Evolutionary conservation across 23 red algal genomes (phyloP).

Genomic region (Gracilaria caudata): DNA sequence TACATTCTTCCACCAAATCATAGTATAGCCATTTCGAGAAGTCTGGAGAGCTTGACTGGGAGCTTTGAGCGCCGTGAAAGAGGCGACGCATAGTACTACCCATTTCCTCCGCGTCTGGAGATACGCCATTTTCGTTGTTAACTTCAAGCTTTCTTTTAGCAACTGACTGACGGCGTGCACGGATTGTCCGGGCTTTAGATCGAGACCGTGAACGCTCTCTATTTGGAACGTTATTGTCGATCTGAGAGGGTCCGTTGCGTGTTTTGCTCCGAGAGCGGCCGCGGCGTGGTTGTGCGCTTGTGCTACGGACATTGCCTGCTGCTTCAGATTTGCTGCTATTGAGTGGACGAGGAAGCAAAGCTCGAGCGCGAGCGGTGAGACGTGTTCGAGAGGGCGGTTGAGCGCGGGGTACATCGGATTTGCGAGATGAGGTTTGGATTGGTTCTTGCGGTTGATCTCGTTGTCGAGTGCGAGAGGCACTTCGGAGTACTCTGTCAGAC

Average conservation of each 20-base stretch:
- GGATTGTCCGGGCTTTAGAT: neutral
- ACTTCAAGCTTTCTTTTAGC: neutral
- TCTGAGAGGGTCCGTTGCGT: neutral
- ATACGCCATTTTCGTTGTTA: neutral
- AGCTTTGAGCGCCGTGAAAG: neutral
- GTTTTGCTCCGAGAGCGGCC: neutral
- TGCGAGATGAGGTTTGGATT: neutral
- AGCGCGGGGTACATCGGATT: neutral
- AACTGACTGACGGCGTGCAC: neutral
- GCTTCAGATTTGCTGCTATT: neutral
- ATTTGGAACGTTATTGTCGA: neutral
- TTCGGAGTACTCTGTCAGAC: constrained; percentile 33
- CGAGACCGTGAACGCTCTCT: neutral
- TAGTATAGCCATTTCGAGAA: neutral
- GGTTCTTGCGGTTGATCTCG: constrained; percentile 19
- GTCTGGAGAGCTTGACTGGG: constrained; percentile 23
- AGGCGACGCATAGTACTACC: constrained; percentile 23
- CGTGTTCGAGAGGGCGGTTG: neutral
- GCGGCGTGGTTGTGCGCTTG: neutral
- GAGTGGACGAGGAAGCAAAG: constrained; percentile 5
- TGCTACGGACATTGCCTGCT: neutral
- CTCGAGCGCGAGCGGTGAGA: constrained; percentile 4
- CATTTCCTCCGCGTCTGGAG: neutral
- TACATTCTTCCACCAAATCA: constrained; percentile 9
- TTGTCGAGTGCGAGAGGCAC: constrained; percentile 13